Evolutionary conservation across 2,329 filamentous ascomycete genomes (phyloP).

Genomic region (Plectosphaerella sp.): DNA sequence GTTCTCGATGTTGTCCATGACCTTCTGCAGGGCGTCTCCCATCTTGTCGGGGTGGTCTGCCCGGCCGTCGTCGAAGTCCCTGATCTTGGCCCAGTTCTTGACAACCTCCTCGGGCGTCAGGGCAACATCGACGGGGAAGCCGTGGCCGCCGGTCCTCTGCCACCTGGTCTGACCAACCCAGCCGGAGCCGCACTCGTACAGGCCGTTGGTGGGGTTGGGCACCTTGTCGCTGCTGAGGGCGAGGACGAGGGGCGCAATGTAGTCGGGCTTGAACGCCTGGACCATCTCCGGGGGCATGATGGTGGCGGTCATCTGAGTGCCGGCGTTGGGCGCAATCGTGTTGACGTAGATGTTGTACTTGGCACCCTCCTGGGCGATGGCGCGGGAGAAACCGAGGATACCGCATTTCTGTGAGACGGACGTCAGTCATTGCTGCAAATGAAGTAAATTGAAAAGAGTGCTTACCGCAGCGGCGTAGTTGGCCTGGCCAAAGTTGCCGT

Average conservation of each 20-base stretch:
- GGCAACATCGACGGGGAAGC: slow-evolving; percentile 82
- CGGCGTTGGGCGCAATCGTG: slow-evolving; percentile 95
- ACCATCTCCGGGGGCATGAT: slow-evolving; percentile 97
- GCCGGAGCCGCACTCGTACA: slow-evolving; percentile 93
- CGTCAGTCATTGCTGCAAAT: slow-evolving; percentile 11
- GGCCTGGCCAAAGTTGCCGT: slow-evolving; percentile 97
- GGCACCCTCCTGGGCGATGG: slow-evolving; percentile 84
- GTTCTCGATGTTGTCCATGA: slow-evolving; percentile 81
- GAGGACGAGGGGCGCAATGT: slow-evolving; percentile 89
- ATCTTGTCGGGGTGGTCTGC: slow-evolving; percentile 81
- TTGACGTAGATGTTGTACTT: slow-evolving; percentile 99
- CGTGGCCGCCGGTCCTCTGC: slow-evolving; percentile 86
- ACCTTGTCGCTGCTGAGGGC: slow-evolving; percentile 82
- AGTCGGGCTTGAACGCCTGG: slow-evolving; percentile 98
- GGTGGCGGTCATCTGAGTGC: slow-evolving; percentile 89
- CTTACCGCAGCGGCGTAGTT: slow-evolving; percentile 89
- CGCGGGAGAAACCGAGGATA: slow-evolving; percentile 92
- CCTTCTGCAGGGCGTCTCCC: slow-evolving; percentile 71
- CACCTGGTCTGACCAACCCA: slow-evolving; percentile 91
- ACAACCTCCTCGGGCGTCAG: slow-evolving; percentile 81
- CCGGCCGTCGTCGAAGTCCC: slow-evolving; percentile 81
- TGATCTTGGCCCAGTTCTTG: slow-evolving; percentile 72
- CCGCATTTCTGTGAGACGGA: slow-evolving; percentile 64
- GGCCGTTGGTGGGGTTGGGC: slow-evolving; percentile 76
- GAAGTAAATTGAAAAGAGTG: slow-evolving; percentile 14